Conservation (phyloP, 177 flowering plant genomes). For the Vitis hybrid region DNA sequence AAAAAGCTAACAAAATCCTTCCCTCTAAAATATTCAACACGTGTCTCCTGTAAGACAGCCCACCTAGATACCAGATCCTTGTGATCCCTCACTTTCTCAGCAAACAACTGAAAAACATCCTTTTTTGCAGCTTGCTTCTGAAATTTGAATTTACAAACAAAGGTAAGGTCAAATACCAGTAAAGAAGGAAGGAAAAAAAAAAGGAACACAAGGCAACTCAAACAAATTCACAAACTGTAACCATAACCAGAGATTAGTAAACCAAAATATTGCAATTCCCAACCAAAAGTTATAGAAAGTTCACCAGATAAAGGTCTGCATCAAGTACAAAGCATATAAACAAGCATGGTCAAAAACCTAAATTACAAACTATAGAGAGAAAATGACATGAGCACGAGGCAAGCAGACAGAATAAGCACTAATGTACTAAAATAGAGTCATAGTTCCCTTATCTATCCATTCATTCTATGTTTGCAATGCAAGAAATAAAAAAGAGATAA, state of each 20-base stretch:
- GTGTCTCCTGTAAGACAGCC: conserved; percentile 98
- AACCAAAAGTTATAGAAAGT: too few species aligned
- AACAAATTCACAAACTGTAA: not conserved
- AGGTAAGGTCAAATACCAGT: not conserved
- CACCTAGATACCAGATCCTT: conserved; percentile 88
- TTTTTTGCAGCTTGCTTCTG: conserved; percentile 81
- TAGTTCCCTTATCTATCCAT: not conserved
- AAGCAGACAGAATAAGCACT: not conserved
- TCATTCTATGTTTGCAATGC: not conserved
- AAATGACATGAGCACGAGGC: not conserved
- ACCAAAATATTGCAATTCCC: too few species aligned
- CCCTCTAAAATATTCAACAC: conserved; percentile 95
- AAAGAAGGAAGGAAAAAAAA: not conserved
- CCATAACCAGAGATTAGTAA: too few species aligned
- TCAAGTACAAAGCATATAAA: not conserved
- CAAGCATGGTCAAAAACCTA: not conserved
- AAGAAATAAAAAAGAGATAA: not conserved
- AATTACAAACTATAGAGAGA: not conserved
- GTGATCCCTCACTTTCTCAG: conserved; percentile 96
- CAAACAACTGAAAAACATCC: conserved; percentile 87
- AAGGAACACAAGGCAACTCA: not conserved
- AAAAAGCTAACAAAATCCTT: conserved; percentile 84
- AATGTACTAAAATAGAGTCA: not conserved
- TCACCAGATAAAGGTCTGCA: too few species aligned
- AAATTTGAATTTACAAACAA: not conserved